phyloP scores from a whole-genome alignment of 257 asterid genomes.

The Lycium ferocissimum region DNA sequence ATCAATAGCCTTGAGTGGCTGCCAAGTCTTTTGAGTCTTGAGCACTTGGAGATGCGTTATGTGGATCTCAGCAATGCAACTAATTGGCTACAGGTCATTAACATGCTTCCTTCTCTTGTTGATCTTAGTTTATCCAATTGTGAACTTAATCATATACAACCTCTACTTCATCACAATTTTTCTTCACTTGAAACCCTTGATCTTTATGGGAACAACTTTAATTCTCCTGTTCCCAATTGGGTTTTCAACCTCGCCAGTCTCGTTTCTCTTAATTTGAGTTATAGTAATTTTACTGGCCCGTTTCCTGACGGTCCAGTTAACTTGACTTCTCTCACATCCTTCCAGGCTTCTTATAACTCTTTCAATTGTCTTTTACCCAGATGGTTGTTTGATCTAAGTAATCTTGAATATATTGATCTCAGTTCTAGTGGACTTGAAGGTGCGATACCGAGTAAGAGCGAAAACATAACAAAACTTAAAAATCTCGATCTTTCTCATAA shows the following conservation, averaged over 20 bases:
- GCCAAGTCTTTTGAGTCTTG: too few relatives aligned
- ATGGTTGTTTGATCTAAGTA: not conserved
- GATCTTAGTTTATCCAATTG: not conserved
- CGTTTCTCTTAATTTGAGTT: not conserved
- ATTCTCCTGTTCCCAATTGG: not conserved
- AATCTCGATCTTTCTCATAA: slow-evolving; percentile 23
- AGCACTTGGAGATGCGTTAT: too few relatives aligned
- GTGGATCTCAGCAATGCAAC: too few relatives aligned
- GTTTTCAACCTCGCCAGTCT: not conserved
- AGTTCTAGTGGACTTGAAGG: not conserved
- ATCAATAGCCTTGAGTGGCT: too few relatives aligned
- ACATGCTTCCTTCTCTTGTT: too few relatives aligned
- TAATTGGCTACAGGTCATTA: too few relatives aligned
- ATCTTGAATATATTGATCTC: not conserved
- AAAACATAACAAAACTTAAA: slow-evolving; percentile 40
- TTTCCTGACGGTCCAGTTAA: not conserved
- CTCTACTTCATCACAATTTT: not conserved
- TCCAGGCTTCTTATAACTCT: not conserved
- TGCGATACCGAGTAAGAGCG: not conserved
- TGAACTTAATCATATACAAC: not conserved
- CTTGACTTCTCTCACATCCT: not conserved
- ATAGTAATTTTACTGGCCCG: not conserved
- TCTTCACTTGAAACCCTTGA: not conserved
- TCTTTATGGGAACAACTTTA: not conserved
- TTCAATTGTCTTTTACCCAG: not conserved